Evolutionary conservation across 2,329 filamentous ascomycete genomes (phyloP).

Genomic region (Orbilia javanica): DNA sequence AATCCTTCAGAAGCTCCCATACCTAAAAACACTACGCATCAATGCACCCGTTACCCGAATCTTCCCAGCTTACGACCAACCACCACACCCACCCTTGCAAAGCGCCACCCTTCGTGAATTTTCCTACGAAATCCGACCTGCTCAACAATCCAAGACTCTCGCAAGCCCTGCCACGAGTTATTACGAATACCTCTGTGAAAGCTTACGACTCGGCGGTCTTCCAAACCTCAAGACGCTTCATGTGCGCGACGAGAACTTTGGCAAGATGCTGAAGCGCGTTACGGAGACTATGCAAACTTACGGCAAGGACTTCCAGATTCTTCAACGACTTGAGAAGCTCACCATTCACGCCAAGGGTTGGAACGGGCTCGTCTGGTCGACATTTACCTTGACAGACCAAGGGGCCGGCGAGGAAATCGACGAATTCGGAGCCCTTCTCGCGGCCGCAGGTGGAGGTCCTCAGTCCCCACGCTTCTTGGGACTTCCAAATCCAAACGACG

Average conservation of each 20-base stretch:
- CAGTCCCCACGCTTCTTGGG: constrained; percentile 53
- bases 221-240: constrained; percentile 82
- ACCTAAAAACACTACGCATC: constrained; percentile 69
- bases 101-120: constrained; percentile 77
- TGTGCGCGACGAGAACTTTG: constrained; percentile 85
- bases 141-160: constrained; percentile 64
- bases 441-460: constrained; percentile 43
- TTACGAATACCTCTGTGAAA: constrained; percentile 87
- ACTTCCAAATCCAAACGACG: constrained; percentile 39
- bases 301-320: constrained; percentile 38
- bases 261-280: constrained; percentile 78
- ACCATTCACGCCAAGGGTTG: constrained; percentile 58
- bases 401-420: constrained; percentile 56
- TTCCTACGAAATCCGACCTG: constrained; percentile 83
- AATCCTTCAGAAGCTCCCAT: constrained; percentile 66
- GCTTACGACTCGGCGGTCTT: constrained; percentile 80
- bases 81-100: constrained; percentile 69
- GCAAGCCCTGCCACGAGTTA: constrained; percentile 73
- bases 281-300: constrained; percentile 67
- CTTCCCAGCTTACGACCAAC: constrained; percentile 72
- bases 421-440: constrained; percentile 59
- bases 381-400: constrained; percentile 53
- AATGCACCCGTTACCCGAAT: constrained; percentile 71
- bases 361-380: constrained; percentile 58
- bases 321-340: constrained; percentile 37